Evolutionary conservation across 495 filamentous ascomycete genomes (phyloP), one percentile per base, ranked within the genome.

Genomic region (Penicillium samsonianum): DNA sequence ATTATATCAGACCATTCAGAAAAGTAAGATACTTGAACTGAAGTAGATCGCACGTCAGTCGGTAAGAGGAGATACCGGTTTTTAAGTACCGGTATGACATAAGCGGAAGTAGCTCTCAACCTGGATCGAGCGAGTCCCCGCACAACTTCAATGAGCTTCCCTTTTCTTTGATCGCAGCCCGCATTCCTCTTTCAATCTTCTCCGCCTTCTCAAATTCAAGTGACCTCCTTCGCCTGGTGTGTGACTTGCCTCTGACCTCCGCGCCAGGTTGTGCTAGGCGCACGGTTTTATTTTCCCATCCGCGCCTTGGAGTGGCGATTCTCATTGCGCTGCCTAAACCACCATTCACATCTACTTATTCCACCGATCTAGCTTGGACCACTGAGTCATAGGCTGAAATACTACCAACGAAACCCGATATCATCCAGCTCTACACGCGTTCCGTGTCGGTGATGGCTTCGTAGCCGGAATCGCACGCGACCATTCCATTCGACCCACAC

Each of bases 381-480:
- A 35, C 42, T 19, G 41, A 38, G 53, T 25, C 20, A 22, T 14
- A 26, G 8, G 9, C 20, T 19, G 19, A 0, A 8, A 8, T 20
- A 40, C n/a, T 7, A 12, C 8, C 23, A 12, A 20, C 25, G 19
- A 17, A 33, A 17, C 37, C 38, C 11, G 28, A 22, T 17, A 16
- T 28, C 19, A 16, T 19, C 26, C 37, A 19, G 11, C 20, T 57
- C n/a, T 41, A 28, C 60, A 60, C 66, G 61, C 66, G 66, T 67
- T 61, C 58, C 61, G 61, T 69, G 56, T 62, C 42, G 67, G 72
- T 63, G 47, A 74, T 76, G 73, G 72, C 67, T 61, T 57, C 65
- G 43, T 72, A 74, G 62, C 62, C 65, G 31, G 53, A 58, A 43
- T 49, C 59, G 63, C 59, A 67, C 68, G 64, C 71, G 64, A 69